Conservation (phyloP, 495 filamentous ascomycete species). For the Neurospora sp. region DNA sequence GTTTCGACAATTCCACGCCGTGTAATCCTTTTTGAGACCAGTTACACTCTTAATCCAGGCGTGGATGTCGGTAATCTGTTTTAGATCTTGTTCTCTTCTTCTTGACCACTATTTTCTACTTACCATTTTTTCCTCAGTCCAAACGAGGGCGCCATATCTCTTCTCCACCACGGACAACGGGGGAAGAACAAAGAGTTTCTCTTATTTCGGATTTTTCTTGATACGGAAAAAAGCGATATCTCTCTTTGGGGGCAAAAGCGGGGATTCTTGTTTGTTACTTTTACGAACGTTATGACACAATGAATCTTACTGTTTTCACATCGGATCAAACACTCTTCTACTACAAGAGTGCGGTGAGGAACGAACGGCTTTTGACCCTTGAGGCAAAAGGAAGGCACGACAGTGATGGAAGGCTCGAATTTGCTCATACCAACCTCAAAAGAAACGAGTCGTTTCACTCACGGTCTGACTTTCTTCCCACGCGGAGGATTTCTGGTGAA, state of each 20-base stretch:
- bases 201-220: background rate
- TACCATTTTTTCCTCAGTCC: background rate
- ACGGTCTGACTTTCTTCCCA: background rate
- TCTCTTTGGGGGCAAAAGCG: background rate
- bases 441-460: background rate
- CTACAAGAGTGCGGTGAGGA: background rate
- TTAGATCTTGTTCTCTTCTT: background rate
- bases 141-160: background rate
- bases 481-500: background rate
- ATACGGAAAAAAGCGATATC: background rate
- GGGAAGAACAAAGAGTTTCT: background rate
- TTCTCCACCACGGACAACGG: background rate
- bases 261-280: conserved; percentile 1
- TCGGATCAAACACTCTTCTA: background rate
- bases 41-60: background rate
- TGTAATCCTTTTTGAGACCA: background rate
- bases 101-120: background rate
- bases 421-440: background rate
- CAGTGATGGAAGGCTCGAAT: background rate
- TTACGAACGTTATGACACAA: conserved; percentile 2
- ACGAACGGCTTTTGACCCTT: background rate
- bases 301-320: background rate
- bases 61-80: background rate
- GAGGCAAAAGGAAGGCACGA: background rate
- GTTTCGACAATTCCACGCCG: background rate